phyloP scores from a whole-genome alignment of 441 rosid species.

The Geranium incanum region DNA sequence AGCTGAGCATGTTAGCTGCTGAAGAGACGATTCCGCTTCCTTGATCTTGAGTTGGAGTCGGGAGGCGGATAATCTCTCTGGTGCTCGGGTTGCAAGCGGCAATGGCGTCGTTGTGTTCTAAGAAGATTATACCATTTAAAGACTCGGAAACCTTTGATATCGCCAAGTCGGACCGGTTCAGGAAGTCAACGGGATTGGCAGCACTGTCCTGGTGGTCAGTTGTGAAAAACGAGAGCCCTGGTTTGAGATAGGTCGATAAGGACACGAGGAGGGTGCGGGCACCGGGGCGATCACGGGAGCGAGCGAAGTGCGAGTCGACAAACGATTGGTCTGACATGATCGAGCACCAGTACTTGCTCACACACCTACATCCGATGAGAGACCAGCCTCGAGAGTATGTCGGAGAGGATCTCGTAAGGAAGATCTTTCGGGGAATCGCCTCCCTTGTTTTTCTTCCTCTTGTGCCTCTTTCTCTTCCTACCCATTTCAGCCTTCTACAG shows the following conservation, averaged over 20 bases:
- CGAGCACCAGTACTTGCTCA: background rate
- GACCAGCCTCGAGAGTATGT: constrained; percentile 1
- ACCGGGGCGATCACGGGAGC: background rate
- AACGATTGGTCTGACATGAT: background rate
- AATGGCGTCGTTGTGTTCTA: background rate
- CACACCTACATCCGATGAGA: background rate
- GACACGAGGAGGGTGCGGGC: background rate
- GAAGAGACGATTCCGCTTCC: background rate
- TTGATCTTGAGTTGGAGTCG: background rate
- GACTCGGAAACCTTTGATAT: constrained; percentile 1
- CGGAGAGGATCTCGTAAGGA: background rate
- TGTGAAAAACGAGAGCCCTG: background rate
- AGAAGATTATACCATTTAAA: background rate
- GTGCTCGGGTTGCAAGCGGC: background rate
- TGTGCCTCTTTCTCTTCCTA: constrained; percentile 3
- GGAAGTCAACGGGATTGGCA: background rate
- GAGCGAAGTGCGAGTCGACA: background rate
- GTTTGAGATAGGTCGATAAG: background rate
- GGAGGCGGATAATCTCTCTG: background rate
- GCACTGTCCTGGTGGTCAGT: background rate
- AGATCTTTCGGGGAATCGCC: background rate
- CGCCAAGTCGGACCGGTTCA: background rate
- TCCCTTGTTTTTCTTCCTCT: background rate
- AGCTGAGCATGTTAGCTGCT: background rate
- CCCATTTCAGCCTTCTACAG: background rate